Percentiles rank a stretch among this genome's conserved stretches.
phyloP scores from a whole-genome alignment of 2,329 filamentous ascomycete species.

The Calonectria ilicicola region DNA sequence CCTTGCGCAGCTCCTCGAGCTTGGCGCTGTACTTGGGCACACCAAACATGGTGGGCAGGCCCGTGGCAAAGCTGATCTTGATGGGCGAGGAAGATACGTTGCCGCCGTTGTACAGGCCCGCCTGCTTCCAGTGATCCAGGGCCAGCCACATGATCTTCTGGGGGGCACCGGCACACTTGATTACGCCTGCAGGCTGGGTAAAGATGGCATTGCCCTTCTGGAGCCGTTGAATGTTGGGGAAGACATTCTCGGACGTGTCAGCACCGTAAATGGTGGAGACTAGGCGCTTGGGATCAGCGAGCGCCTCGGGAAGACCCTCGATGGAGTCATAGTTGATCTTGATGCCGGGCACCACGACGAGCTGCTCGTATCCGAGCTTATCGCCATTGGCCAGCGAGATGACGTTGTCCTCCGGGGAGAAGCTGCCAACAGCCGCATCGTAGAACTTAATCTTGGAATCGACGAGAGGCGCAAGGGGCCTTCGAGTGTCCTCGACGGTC shows the following conservation, averaged over 20 bases:
- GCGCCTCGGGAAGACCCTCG: conserved; percentile 68
- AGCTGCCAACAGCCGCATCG: conserved; percentile 60
- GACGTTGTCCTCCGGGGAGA: conserved; percentile 67
- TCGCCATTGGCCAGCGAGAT: conserved; percentile 68
- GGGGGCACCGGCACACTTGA: conserved; percentile 72
- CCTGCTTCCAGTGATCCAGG: conserved; percentile 67
- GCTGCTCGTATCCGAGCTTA: conserved; percentile 71
- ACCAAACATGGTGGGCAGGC: conserved; percentile 68
- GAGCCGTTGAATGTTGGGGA: conserved; percentile 59
- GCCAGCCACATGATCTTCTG: conserved; percentile 74
- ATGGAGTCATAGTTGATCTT: conserved; percentile 62
- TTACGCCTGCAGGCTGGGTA: conserved; percentile 67
- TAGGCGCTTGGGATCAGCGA: conserved; percentile 57
- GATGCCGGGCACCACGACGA: conserved; percentile 72
- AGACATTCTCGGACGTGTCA: conserved; percentile 66
- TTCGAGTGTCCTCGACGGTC: conserved; percentile 68
- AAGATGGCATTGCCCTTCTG: conserved; percentile 66
- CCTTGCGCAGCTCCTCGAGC: conserved; percentile 64
- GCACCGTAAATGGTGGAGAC: conserved; percentile 71
- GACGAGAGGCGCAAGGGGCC: conserved; percentile 62
- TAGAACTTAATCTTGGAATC: conserved; percentile 73
- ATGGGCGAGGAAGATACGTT: conserved; percentile 56
- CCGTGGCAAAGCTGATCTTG: conserved; percentile 67
- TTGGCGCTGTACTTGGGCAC: conserved; percentile 69
- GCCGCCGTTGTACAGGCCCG: conserved; percentile 60